These are phyloP conservation scores for Leccinum variicolor DNA, from an alignment of 768 basidiomycete species.

Conservation along the genomic window DNA sequence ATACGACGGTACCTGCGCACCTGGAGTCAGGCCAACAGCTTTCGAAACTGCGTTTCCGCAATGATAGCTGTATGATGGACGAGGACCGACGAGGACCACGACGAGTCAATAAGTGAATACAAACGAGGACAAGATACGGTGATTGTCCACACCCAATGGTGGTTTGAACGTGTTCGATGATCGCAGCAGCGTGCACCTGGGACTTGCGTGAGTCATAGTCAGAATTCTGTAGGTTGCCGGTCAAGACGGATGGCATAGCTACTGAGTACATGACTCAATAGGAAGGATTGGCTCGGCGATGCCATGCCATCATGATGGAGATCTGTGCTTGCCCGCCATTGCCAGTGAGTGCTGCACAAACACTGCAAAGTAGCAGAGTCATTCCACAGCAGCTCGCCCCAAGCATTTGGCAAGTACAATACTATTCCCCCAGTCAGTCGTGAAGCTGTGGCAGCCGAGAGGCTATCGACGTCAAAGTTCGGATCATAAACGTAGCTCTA, in stretches of 20 bases:
- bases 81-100: neutral
- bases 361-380: neutral
- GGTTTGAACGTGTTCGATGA: neutral
- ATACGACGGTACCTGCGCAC: neutral
- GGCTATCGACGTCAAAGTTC: neutral
- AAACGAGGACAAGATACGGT: neutral
- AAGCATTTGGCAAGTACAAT: neutral
- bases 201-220: neutral
- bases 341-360: neutral
- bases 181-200: neutral
- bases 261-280: neutral
- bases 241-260: neutral
- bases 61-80: neutral
- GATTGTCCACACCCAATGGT: neutral
- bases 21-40: neutral
- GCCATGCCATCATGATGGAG: neutral
- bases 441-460: neutral
- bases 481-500: neutral
- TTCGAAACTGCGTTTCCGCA: neutral
- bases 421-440: neutral
- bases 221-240: neutral
- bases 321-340: neutral
- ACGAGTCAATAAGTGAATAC: neutral
- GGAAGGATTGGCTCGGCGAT: neutral
- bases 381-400: neutral